Base-by-base conservation (phyloP, 495 filamentous ascomycete genomes). In the Podospora sp. region DNA sequence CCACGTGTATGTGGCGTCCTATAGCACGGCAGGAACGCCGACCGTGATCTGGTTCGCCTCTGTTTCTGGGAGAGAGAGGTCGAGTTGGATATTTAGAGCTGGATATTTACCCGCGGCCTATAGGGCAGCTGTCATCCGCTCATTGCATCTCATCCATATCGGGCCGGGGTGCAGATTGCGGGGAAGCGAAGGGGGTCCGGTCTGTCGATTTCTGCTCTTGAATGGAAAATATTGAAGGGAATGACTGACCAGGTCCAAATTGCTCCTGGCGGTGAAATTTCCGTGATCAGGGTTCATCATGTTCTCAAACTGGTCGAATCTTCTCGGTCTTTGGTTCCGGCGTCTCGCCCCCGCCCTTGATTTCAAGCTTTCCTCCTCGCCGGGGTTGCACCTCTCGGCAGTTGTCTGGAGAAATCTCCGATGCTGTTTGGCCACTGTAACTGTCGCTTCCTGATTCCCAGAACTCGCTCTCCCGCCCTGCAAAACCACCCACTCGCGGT, bases 51-150 rank as follows among this genome's bases (percentile, higher is more conserved):
- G 40, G 40, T 46, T 46, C 40, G 16, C 40, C 40, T 46, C 40
- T 14, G 12, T 46, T 12, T 46, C 40, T 18, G 9, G 40, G 40
- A 33, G 40, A n/a, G n/a, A n/a, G n/a, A n/a, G n/a, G n/a, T n/a
- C n/a, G n/a, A n/a, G n/a, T n/a, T n/a, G n/a, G n/a, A n/a, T n/a
- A n/a, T n/a, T n/a, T n/a, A n/a, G n/a, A 46, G 16, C 12, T 18
- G 8, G 56, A 59, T 59, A 59, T 59, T 59, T 59, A 59, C 18
- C 56, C 56, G 56, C 56, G 56, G 56, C 24, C 26, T 27, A 59
- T 59, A 59, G n/a, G n/a, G n/a, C n/a, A n/a, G 3, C 6, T 55
- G 20, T 22, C 52, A 21, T 9, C 5, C 18, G n/a, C n/a, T n/a
- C n/a, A n/a, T n/a, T n/a, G n/a, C n/a, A n/a, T n/a, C n/a, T n/a